A percentile compares a stretch with the other conserved stretches of the same genome.
phyloP scores from a whole-genome alignment of 768 basidiomycete genomes.

The Cyathus striatus region DNA sequence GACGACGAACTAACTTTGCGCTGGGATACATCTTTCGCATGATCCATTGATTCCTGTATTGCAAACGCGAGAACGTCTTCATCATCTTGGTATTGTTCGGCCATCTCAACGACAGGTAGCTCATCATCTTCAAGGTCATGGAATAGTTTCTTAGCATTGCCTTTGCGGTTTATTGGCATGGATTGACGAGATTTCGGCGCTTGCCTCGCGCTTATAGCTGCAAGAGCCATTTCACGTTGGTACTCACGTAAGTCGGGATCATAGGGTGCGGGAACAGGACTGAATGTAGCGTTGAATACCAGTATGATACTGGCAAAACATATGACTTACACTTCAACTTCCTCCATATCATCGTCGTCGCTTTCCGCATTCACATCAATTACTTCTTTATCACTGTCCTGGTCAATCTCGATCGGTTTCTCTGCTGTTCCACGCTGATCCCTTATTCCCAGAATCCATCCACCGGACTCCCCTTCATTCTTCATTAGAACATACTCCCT shows the following conservation, averaged over 20 bases:
- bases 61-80: constrained; percentile 58
- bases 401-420: constrained; percentile 85
- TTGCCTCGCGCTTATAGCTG: constrained; percentile 49
- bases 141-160: constrained; percentile 44
- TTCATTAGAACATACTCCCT: constrained; percentile 93
- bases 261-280: constrained; percentile 25
- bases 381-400: constrained; percentile 56
- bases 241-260: constrained; percentile 66
- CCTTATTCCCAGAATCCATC: constrained; percentile 91
- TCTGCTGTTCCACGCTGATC: constrained; percentile 80
- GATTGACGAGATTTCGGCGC: constrained; percentile 22
- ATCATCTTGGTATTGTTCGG: constrained; percentile 37
- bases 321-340: constrained; percentile 53
- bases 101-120: constrained; percentile 13
- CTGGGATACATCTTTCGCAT: constrained; percentile 8
- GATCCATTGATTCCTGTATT: constrained; percentile 56
- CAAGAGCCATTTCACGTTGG: constrained; percentile 55
- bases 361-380: constrained; percentile 50
- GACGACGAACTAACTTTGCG: not conserved
- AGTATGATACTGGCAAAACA: not conserved
- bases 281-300: constrained; percentile 9
- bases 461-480: constrained; percentile 81
- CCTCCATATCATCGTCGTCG: constrained; percentile 75
- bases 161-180: constrained; percentile 23
- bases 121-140: constrained; percentile 46